Conservation (phyloP, 345 rosid genomes). For the Heritiera littoralis region DNA sequence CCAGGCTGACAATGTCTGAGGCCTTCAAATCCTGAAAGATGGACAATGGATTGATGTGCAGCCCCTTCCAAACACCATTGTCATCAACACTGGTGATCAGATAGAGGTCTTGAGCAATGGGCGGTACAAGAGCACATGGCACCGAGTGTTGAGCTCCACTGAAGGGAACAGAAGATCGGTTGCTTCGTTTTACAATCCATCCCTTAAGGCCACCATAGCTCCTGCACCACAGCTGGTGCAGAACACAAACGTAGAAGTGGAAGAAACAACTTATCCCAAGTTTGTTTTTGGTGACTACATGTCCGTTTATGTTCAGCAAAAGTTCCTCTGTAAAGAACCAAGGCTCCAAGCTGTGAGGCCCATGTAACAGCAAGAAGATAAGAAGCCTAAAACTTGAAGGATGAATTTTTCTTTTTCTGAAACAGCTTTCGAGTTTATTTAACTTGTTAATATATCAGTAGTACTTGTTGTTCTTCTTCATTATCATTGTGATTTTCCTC, state of each 20-base stretch:
- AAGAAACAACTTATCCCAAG: conserved; percentile 51
- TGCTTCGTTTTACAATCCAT: conserved; percentile 90
- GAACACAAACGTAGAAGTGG: conserved; percentile 27
- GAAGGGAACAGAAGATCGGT: conserved; percentile 75
- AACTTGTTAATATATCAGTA: neutral
- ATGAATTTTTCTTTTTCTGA: neutral
- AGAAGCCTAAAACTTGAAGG: neutral
- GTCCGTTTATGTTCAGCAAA: conserved; percentile 82
- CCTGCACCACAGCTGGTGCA: conserved; percentile 50
- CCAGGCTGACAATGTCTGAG: conserved; percentile 80
- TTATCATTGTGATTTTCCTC: neutral
- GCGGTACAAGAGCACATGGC: conserved; percentile 87
- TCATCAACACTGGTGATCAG: conserved; percentile 93
- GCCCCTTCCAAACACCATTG: conserved; percentile 66
- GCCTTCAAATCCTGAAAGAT: conserved; percentile 84
- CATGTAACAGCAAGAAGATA: conserved; percentile 29
- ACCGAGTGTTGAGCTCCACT: conserved; percentile 54
- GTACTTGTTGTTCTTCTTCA: neutral
- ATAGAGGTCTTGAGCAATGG: conserved; percentile 91
- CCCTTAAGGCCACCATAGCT: conserved; percentile 69
- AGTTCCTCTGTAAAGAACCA: conserved; percentile 85
- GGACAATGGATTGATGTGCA: conserved; percentile 87
- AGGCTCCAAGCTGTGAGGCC: conserved; percentile 76
- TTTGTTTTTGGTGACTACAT: conserved; percentile 93
- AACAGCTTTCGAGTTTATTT: neutral